Base-by-base conservation (phyloP, 2,329 filamentous ascomycete species). In the Cladophialophora immunda region DNA sequence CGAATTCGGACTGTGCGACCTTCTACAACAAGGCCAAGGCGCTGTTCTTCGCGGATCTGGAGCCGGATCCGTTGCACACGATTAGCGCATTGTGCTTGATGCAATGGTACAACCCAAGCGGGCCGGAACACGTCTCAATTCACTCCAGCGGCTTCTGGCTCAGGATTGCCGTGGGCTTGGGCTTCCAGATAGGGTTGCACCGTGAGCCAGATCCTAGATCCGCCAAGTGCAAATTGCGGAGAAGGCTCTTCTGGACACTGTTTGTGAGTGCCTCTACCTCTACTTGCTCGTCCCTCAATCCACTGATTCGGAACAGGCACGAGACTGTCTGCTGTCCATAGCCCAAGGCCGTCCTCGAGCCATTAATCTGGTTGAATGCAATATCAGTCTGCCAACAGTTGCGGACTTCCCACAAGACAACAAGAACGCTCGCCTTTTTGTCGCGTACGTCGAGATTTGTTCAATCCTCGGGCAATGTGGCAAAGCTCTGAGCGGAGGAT, bases 201-300 rank as follows among this genome's bases (percentile, higher is more conserved):
- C 64, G 62, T 11, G 63, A 68, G 27, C 66, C 66, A 30, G 36
- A 45, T 25, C 30, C 54, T 8, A 57, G 19, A 27, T 41, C 34
- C 3, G 34, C 30, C 30, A 62, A 64, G 47, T 54, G 50, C 32
- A n/a, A 45, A 4, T 30, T 68, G 30, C 66, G 62, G 22, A 19
- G 66, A 19, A 57, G 66, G n/a, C n/a, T 68, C 13, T 68, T 62
- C 55, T 68, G 66, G 66, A 68, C 66, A 47, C 36, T 68, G 17
- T 64, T 58, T n/a, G 59, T 63, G 36, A 41, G 36, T 41, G 3
- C 6, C 13, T 41, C 36, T 5, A 3, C 5, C 17, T 15, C 36
- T 41, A 17, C 36, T 15, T 52, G 22, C 17, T 17, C 36, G 17
- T 41, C 36, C 13, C 36, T 17, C 13, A 11, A 41, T 17, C 36